These are phyloP conservation scores for Fusarium scirpi DNA, from an alignment of 2,329 filamentous ascomycete species.

Conservation along the genomic window DNA sequence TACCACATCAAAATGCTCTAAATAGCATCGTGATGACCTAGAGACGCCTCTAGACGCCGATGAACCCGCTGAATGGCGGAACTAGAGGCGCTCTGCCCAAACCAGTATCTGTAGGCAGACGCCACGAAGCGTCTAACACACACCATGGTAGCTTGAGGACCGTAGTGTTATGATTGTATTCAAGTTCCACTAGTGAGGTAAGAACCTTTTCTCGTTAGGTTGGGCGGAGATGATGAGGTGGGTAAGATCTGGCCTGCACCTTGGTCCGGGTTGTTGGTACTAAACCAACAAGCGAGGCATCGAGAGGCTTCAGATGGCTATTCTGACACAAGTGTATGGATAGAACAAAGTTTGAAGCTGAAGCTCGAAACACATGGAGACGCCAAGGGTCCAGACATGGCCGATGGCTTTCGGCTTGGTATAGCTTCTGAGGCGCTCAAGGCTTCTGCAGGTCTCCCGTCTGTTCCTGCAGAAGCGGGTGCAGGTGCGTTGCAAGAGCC, in stretches of 20 bases:
- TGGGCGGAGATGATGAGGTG: neutral
- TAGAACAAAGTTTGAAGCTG: conserved; percentile 7
- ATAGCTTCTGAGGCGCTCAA: conserved; percentile 7
- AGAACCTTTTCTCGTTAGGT: neutral
- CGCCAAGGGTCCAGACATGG: conserved; percentile 28
- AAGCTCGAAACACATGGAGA: conserved; percentile 26
- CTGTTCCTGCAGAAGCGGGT: conserved; percentile 28
- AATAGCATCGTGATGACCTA: conserved; percentile 2
- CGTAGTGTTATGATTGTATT: neutral
- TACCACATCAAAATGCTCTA: conserved; percentile 11
- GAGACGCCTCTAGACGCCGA: conserved; percentile 8
- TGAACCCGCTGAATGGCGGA: conserved; percentile 1
- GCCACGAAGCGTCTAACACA: conserved; percentile 30
- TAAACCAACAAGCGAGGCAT: neutral
- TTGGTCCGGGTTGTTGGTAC: neutral
- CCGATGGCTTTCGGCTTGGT: conserved; percentile 26
- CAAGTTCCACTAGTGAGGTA: conserved; percentile 6
- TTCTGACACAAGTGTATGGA: conserved; percentile 9
- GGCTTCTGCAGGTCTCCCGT: conserved; percentile 22
- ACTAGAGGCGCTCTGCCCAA: conserved; percentile 14
- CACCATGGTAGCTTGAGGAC: neutral
- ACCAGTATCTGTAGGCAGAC: conserved; percentile 31
- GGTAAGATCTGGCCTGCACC: neutral
- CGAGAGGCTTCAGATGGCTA: conserved; percentile 1
- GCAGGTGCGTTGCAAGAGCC: conserved; percentile 14